phyloP scores from a whole-genome alignment of 164 flowering plant genomes.

The Annona cherimola region DNA sequence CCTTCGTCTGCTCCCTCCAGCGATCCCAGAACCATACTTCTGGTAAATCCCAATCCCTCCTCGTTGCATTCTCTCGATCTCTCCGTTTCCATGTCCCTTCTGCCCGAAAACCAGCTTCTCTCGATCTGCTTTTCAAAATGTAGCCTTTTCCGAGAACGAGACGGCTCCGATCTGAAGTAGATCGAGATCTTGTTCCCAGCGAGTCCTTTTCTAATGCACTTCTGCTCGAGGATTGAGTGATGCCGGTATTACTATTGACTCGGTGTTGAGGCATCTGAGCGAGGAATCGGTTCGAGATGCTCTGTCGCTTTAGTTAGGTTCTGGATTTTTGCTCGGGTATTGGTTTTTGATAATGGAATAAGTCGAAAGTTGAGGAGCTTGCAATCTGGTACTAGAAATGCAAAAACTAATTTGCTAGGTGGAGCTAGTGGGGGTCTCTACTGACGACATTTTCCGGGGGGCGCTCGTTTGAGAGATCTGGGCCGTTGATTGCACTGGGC shows the following conservation, averaged over 20 bases:
- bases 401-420: not conserved
- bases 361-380: not conserved
- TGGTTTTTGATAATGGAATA: not conserved
- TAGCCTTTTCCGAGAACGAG: not conserved
- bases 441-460: not conserved
- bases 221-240: not conserved
- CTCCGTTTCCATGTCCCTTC: not conserved
- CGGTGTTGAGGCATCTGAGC: not conserved
- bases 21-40: not conserved
- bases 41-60: not conserved
- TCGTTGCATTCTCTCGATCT: slow-evolving; percentile 4
- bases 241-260: not conserved
- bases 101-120: not conserved
- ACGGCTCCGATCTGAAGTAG: not conserved
- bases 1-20: not conserved
- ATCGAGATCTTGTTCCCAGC: not conserved
- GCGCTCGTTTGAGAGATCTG: not conserved
- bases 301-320: not conserved
- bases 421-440: not conserved
- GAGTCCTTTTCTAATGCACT: not conserved
- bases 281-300: not conserved
- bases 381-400: not conserved
- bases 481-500: not conserved
- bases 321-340: not conserved
- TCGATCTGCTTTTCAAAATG: not conserved